Evolutionary conservation across 1,139 yeast genomes (phyloP), one percentile per base, ranked within the genome.

Genomic region (Saccharomyces hybrid): DNA sequence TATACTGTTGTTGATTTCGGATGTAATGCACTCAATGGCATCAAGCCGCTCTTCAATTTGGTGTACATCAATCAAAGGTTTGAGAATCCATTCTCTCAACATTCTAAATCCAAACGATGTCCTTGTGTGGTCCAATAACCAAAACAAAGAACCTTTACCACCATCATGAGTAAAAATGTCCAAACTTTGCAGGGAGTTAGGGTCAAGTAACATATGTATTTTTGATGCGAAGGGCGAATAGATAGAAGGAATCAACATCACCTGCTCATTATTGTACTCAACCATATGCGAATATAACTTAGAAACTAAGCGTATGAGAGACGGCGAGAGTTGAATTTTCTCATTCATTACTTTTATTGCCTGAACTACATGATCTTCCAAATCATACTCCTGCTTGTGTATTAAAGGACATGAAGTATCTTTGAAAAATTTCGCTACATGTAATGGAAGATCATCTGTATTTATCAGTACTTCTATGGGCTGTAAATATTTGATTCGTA

Each of bases 51-150:
- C 75, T 55, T 78, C 78, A 8, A 68, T 67, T 3, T 59, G 60
- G 5, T 42, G 27, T 29, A 51, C 56, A 16, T 82, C 75, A 0
- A 81, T 70, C 38, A 91, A 73, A 1, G 99, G 99, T 57, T 78
- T 75, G 0, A 83, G 76, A 0, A 91, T 72, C 99, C 99, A 93
- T 51, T 78, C 74, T 34, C 76, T 76, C 20, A 93, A 68, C 56
- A 81, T 64, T 53, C 96, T 71, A 51, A 76, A 78, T 0, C 99
- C 99, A 70, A 84, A 86, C 32, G 78, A 76, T 0, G 97, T 88
- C 47, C 82, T 73, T 0, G 98, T 88, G 59, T 85, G 91, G 67
- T 91, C 88, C 58, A 93, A 65, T 2, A 88, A 73, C 89, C 93
- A 86, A 14, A 87, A 70, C 16, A 93, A 71, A 0, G 96, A 82